Percentiles rank a stretch among this genome's conserved stretches.
These are phyloP conservation scores for Lactarius hatsudake DNA, from an alignment of 768 basidiomycete species.

Conservation along the genomic window DNA sequence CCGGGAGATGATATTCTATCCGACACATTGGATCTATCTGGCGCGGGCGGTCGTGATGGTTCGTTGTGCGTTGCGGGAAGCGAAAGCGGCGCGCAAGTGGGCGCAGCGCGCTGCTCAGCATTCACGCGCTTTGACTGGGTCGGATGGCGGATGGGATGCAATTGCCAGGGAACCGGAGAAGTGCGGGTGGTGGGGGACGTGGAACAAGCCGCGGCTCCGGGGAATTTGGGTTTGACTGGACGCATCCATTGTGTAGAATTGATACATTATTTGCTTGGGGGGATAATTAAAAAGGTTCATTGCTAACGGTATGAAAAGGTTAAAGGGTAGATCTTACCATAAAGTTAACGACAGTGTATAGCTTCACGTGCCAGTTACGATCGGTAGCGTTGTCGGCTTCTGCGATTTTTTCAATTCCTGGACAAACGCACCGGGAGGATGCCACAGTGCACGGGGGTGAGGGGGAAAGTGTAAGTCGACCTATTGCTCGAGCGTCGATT, in stretches of 20 bases:
- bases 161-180: constrained; percentile 13
- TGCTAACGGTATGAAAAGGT: neutral
- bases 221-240: neutral
- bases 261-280: neutral
- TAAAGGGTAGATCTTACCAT: neutral
- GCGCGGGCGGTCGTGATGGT: constrained; percentile 1
- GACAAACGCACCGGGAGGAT: neutral
- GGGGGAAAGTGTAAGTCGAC: neutral
- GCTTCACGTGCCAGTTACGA: neutral
- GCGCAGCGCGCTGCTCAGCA: constrained; percentile 13
- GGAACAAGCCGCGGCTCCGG: constrained; percentile 6
- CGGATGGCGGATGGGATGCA: constrained; percentile 20
- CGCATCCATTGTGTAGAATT: no score
- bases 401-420: neutral
- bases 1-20: constrained; percentile 14
- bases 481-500: neutral
- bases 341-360: neutral
- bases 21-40: constrained; percentile 1
- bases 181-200: constrained; percentile 15
- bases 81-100: constrained; percentile 11
- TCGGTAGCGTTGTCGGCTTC: neutral
- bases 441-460: neutral
- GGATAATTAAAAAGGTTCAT: neutral
- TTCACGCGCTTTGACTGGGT: constrained; percentile 9
- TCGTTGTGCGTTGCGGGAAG: constrained; percentile 1